These are phyloP conservation scores for Rhodofomes roseus DNA, from an alignment of 1,284 basidiomycete species.

Conservation along the genomic window DNA sequence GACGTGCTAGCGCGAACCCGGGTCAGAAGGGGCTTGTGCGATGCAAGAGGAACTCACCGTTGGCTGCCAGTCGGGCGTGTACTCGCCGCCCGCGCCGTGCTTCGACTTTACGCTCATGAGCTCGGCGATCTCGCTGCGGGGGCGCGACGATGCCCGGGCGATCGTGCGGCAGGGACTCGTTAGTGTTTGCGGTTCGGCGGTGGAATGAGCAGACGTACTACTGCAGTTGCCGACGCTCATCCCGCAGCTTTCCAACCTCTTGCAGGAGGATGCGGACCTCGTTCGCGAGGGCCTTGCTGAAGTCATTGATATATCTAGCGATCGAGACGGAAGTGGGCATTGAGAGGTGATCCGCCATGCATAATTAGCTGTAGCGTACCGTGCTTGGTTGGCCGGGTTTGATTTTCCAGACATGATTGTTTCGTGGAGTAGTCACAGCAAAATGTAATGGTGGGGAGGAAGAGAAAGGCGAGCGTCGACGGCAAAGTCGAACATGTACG, in stretches of 20 bases:
- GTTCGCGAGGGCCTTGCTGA: conserved; percentile 35
- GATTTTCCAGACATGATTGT: background rate
- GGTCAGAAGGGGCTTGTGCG: background rate
- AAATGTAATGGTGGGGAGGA: background rate
- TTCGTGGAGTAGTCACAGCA: background rate
- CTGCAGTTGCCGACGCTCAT: conserved; percentile 66
- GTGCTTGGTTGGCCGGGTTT: background rate
- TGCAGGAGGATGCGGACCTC: conserved; percentile 43
- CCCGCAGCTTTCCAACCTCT: conserved; percentile 72
- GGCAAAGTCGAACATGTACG: background rate
- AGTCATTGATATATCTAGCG: conserved; percentile 65
- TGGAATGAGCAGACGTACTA: conserved; percentile 43
- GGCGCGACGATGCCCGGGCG: background rate
- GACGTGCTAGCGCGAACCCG: conserved; percentile 5
- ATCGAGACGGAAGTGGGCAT: background rate
- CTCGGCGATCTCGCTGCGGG: conserved; percentile 65
- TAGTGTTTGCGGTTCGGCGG: background rate
- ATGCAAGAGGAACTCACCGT: conserved; percentile 33
- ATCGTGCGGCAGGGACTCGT: background rate
- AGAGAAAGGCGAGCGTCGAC: background rate
- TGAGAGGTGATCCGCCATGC: too few relatives aligned
- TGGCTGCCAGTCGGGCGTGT: conserved; percentile 61
- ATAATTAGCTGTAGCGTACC: background rate
- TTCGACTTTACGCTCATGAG: conserved; percentile 74
- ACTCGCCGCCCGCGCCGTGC: conserved; percentile 67